Percentiles rank a stretch among this genome's conserved stretches.
phyloP scores from a whole-genome alignment of 2,329 filamentous ascomycete genomes.

The Verticillium nonalfalfae region DNA sequence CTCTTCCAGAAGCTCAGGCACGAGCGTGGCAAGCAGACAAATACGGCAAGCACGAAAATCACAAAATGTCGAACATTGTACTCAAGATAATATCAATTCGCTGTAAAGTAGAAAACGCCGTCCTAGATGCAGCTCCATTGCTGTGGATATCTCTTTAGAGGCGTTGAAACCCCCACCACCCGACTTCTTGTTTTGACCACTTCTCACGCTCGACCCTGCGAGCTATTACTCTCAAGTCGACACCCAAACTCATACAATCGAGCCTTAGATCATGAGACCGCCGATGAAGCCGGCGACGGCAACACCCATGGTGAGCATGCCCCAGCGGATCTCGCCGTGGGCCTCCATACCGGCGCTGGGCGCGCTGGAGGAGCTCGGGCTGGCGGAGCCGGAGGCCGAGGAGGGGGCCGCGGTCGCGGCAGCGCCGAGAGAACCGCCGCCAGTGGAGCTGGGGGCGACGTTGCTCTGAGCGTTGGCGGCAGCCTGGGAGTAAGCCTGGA shows the following conservation, averaged over 20 bases:
- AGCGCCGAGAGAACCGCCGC: slow-evolving; percentile 8
- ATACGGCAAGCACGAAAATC: no score
- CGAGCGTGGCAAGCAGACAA: no score
- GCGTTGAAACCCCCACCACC: neutral
- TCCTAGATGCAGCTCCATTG: neutral
- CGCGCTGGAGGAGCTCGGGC: neutral
- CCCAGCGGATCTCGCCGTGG: slow-evolving; percentile 7
- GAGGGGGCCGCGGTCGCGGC: slow-evolving; percentile 3
- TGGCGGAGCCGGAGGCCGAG: neutral
- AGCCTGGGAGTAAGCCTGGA: slow-evolving; percentile 4
- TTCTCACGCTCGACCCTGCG: neutral
- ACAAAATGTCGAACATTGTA: no score
- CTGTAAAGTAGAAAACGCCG: neutral
- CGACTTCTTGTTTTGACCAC: neutral
- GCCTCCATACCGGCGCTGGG: slow-evolving; percentile 7
- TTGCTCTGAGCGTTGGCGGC: slow-evolving; percentile 5
- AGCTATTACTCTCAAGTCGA: neutral
- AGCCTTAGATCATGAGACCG: slow-evolving; percentile 5
- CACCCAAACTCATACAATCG: neutral
- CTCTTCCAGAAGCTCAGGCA: no score
- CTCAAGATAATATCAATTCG: neutral
- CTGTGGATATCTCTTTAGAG: neutral
- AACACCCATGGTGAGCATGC: slow-evolving; percentile 6
- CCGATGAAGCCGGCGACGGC: slow-evolving; percentile 8
- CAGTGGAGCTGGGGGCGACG: slow-evolving; percentile 7